Evolutionary conservation across 2,329 filamentous ascomycete genomes (phyloP).

Genomic region (Ceratocystis cubensis): DNA sequence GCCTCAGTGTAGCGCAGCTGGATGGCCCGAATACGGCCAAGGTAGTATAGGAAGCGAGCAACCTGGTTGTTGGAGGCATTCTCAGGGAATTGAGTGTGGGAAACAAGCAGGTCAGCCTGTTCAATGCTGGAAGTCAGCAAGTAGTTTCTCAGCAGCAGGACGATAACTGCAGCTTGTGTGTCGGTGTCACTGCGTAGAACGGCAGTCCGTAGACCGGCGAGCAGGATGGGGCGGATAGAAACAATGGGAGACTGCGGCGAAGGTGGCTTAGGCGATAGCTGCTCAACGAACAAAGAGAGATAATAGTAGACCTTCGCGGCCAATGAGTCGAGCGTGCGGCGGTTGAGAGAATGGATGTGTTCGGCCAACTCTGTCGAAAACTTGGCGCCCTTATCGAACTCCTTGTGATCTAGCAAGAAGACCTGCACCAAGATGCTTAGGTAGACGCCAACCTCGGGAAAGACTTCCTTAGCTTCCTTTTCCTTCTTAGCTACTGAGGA

Average conservation of each 20-base stretch:
- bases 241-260: slow-evolving; percentile 82
- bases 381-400: slow-evolving; percentile 64
- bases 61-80: slow-evolving; percentile 97
- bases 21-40: slow-evolving; percentile 90
- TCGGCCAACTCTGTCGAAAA: slow-evolving; percentile 78
- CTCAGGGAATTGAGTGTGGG: slow-evolving; percentile 87
- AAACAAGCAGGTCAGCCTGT: slow-evolving; percentile 89
- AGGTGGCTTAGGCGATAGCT: slow-evolving; percentile 73
- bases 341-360: slow-evolving; percentile 77
- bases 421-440: slow-evolving; percentile 78
- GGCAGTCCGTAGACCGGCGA: slow-evolving; percentile 84
- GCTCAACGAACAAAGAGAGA: slow-evolving; percentile 89
- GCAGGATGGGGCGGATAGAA: slow-evolving; percentile 69
- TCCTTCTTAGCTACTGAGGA: slow-evolving; percentile 44
- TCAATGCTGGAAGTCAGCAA: slow-evolving; percentile 91
- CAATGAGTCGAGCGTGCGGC: slow-evolving; percentile 83
- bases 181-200: slow-evolving; percentile 94
- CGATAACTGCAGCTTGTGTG: slow-evolving; percentile 93
- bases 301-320: slow-evolving; percentile 97
- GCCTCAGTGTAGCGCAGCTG: slow-evolving; percentile 95
- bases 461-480: slow-evolving; percentile 60
- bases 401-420: slow-evolving; percentile 73
- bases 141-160: slow-evolving; percentile 88
- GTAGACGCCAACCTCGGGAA: slow-evolving; percentile 83
- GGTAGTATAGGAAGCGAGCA: slow-evolving; percentile 91